Base-by-base conservation (phyloP, 768 basidiomycete species). In the Albatrellus ellisii region DNA sequence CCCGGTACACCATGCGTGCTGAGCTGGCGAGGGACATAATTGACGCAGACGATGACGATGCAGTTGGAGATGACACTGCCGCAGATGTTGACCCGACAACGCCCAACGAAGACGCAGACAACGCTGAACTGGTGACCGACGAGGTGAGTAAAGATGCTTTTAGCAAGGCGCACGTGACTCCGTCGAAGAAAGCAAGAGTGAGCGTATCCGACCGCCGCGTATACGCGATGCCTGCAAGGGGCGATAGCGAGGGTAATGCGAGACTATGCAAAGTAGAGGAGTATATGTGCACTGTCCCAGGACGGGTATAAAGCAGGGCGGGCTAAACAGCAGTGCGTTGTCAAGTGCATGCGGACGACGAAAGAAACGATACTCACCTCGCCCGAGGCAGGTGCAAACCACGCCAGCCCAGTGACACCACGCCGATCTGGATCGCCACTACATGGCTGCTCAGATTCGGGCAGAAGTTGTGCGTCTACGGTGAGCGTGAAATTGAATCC, bases 141-240 rank as follows among this genome's bases (percentile, higher is more conserved):
- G 62, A 53, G 22, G 41, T 46, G 60, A 69, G 67, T 7, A 60
- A 56, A 5, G 77, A 80, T 21, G 67, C 61, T 5, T 45, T 48
- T 18, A 71, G 69, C 22, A 85, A 17, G 40, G 64, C 57, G 50
- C 72, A 66, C 42, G 86, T 55, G 37, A 68, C 69, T 52, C 85
- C 86, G 49, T 89, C 85, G 27, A 69, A 66, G 14, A 87, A 63
- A 4, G 74, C 64, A 27, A 85, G 46, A 15, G 84, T 43, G 25
- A 84, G 62, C 1, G 60, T 47, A 52, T 87, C 84, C 25, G 59
- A 59, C 14, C 59, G 54, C 3, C 48, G 56, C 14, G 70, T 50
- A 55, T 84, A 81, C 12, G 64, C 55, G 25, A 84, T 55, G 0
- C 85, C 84, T 11, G 79, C 70, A 15, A 74, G 62, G 4, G 68